Base-by-base conservation (phyloP, 108 stramenopile species). In the Skeletonema grethae region DNA sequence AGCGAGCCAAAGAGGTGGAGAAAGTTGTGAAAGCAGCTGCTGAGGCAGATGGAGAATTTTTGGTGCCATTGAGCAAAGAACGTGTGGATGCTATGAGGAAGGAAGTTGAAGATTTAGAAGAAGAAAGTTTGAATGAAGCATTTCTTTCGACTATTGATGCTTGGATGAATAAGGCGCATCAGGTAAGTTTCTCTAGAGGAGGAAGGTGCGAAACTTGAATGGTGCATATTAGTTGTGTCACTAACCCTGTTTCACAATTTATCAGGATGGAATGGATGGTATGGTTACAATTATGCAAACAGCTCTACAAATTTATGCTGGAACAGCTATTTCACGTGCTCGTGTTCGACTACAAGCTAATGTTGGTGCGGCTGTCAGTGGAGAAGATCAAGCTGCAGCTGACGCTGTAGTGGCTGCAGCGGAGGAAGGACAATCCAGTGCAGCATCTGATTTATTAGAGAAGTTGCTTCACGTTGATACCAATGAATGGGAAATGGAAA, bases 211-310 rank as follows among this genome's bases (percentile, higher is more conserved):
- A n/a, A 43, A n/a, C 41, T 43, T 43, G 41, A 43, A 43, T 31
- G 22, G 16, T 13, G 59, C 32, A 58, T 30, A 12, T 12, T 43
- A 7, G 61, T 48, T 32, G 31, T 46, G 7, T 43, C 56, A 28
- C n/a, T 39, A 15, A 43, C n/a, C 41, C 15, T 43, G 41, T n/a
- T 43, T 43, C 41, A n/a, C 15, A 4, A 46, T 57, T 7, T 35
- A 45, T 46, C 39, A 80, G 72, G 95, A 96, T 83, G 92, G 92
- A 13, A 87, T 96, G 90, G 92, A 96, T 69, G 89, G 89, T 11
- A 96, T 96, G 95, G 90, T 96, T 5, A 65, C 61, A 13, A 96
- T 96, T 38, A 55, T 96, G 30, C 95, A 96, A 79, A 90, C 92
- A 69, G 76, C 91, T 9, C 77, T 97, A 46, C 97, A 97, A 84